phyloP scores from a whole-genome alignment of 306 rosid species.

The Nissolia schottii region DNA sequence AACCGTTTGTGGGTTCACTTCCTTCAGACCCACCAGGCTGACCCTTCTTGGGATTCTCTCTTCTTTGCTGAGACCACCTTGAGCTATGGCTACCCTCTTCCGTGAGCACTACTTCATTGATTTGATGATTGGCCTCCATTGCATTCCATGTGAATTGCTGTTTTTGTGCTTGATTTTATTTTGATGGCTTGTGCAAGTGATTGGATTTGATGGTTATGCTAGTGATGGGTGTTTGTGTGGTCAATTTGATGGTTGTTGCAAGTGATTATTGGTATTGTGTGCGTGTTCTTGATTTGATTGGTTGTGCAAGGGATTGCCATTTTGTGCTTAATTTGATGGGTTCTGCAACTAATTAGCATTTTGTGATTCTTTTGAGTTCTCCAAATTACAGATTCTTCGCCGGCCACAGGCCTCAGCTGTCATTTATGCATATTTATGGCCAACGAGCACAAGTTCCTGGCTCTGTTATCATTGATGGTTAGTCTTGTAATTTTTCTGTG shows the following conservation, averaged over 20 bases:
- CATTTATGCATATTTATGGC: constrained; percentile 57
- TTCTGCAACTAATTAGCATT: neutral
- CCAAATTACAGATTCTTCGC: constrained; percentile 42
- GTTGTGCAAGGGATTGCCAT: neutral
- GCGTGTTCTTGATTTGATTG: neutral
- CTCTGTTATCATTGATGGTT: constrained; percentile 79
- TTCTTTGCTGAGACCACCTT: constrained; percentile 58
- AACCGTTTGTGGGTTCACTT: constrained; percentile 61
- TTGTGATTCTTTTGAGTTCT: neutral
- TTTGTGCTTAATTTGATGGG: neutral
- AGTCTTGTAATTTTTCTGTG: constrained; percentile 5
- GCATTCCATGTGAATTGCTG: neutral
- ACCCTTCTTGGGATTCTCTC: constrained; percentile 52
- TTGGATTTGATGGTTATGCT: neutral
- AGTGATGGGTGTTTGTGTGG: neutral
- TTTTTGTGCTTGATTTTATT: neutral
- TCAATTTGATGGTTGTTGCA: neutral
- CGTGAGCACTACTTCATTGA: constrained; percentile 29
- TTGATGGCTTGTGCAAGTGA: neutral
- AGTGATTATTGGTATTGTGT: neutral
- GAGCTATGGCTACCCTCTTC: constrained; percentile 51
- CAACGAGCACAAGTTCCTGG: constrained; percentile 65
- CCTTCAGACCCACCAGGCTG: constrained; percentile 35
- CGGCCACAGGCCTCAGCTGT: constrained; percentile 37
- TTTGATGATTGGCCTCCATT: neutral